Evolutionary conservation across 345 rosid species (phyloP).

Genomic region (Eucalyptus albens): DNA sequence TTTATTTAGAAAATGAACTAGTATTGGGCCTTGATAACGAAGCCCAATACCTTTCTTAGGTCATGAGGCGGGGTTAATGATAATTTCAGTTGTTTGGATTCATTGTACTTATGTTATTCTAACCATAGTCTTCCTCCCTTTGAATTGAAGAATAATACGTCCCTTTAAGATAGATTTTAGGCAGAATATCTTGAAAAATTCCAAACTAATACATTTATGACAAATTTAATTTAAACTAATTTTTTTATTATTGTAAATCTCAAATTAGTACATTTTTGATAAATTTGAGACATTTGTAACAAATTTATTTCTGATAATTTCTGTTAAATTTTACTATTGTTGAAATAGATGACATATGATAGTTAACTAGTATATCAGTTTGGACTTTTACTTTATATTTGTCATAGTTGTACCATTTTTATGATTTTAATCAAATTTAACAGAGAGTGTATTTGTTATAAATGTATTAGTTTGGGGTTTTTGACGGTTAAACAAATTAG

Average conservation of each 20-base stretch:
- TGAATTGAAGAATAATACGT: not conserved
- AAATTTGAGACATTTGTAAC: fast-evolving
- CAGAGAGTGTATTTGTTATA: fast-evolving
- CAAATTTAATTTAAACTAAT: fast-evolving
- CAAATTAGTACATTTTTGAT: fast-evolving
- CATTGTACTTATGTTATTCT: not conserved
- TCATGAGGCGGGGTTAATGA: not conserved
- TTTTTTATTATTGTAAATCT: too few species aligned
- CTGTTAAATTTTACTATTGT: fast-evolving
- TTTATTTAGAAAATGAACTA: not conserved
- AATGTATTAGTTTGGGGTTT: fast-evolving
- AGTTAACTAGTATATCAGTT: fast-evolving
- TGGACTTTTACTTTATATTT: too few species aligned
- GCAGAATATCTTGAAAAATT: too few species aligned
- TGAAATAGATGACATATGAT: fast-evolving
- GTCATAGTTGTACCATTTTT: fast-evolving
- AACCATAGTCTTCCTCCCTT: not conserved
- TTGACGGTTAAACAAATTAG: fast-evolving
- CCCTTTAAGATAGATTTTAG: not conserved
- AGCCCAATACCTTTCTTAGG: not conserved
- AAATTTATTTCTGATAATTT: too few species aligned
- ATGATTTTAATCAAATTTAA: too few species aligned
- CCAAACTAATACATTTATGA: fast-evolving
- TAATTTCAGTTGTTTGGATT: not conserved
- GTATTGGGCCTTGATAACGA: not conserved